phyloP scores from a whole-genome alignment of 2,329 filamentous ascomycete species.

The Ophiognomonia clavigignenti-juglandacearum region DNA sequence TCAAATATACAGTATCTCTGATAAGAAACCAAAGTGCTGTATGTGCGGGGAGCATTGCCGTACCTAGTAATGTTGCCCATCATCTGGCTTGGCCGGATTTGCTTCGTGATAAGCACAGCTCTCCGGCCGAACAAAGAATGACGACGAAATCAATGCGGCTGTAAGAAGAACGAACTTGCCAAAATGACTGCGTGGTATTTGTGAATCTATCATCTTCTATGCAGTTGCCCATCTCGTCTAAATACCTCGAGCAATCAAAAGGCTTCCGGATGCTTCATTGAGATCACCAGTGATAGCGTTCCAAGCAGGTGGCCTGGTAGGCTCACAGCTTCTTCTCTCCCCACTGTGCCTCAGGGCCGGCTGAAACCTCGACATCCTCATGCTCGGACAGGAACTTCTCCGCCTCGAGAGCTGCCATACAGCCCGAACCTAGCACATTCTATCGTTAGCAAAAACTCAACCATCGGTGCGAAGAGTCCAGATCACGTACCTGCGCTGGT shows the following conservation, averaged over 20 bases:
- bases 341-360: constrained; percentile 20
- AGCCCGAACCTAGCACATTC: constrained; percentile 73
- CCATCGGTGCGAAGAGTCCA: neutral
- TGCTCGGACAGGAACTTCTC: constrained; percentile 86
- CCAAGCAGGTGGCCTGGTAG: neutral
- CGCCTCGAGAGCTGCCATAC: constrained; percentile 90
- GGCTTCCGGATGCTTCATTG: neutral
- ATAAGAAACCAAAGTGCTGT: too few species aligned
- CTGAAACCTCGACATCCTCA: constrained; percentile 28
- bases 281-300: neutral
- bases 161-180: too few species aligned
- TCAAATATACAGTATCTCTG: neutral
- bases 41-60: too few species aligned
- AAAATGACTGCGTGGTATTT: too few species aligned
- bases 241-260: neutral
- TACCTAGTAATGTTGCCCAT: too few species aligned
- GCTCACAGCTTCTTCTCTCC: constrained; percentile 16
- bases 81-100: too few species aligned
- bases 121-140: too few species aligned
- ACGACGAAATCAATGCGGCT: too few species aligned
- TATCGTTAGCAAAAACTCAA: constrained; percentile 19
- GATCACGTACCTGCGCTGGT: constrained; percentile 79
- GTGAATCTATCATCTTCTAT: neutral
- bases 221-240: neutral
- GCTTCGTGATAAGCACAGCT: too few species aligned